phyloP scores from a whole-genome alignment of 441 rosid genomes.

The Gossypium lobatum region DNA sequence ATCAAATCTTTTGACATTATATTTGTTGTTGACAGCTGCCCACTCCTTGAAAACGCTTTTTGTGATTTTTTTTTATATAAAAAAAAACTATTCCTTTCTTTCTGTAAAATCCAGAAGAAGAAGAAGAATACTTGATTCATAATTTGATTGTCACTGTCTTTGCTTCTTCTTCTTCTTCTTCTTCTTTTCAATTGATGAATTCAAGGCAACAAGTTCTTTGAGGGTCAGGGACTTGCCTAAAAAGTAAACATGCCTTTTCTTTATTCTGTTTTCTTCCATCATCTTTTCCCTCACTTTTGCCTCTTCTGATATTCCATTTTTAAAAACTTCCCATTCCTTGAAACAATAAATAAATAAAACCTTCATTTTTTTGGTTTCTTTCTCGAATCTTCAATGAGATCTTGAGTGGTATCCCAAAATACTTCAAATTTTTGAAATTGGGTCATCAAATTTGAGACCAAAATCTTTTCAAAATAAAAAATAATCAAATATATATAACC shows the following conservation, averaged over 20 bases:
- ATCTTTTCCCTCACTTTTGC: too few relatives aligned
- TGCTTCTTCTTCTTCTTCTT: slow-evolving; percentile 1
- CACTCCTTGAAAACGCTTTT: slow-evolving; percentile 12
- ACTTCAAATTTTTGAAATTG: not conserved
- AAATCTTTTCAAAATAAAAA: not conserved
- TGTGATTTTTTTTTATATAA: not conserved
- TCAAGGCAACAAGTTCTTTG: slow-evolving; percentile 30
- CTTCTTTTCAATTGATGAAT: slow-evolving; percentile 19
- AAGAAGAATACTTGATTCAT: slow-evolving; percentile 19
- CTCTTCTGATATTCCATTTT: not conserved
- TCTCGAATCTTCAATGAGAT: not conserved
- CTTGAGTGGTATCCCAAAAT: not conserved
- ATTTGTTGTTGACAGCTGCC: slow-evolving; percentile 10
- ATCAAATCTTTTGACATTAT: slow-evolving; percentile 19
- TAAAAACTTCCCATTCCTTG: slow-evolving; percentile 7
- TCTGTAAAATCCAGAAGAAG: not conserved
- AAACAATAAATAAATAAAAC: not conserved
- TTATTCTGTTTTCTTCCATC: not conserved
- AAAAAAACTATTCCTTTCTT: slow-evolving; percentile 14
- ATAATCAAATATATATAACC: not conserved
- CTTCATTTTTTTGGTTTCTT: not conserved
- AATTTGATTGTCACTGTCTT: slow-evolving; percentile 15
- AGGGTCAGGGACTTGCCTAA: slow-evolving; percentile 21
- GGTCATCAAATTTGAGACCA: slow-evolving; percentile 10
- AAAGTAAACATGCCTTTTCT: slow-evolving; percentile 10